Conservation (phyloP, 148 eudicot genomes). For the Limonium bicolor region DNA sequence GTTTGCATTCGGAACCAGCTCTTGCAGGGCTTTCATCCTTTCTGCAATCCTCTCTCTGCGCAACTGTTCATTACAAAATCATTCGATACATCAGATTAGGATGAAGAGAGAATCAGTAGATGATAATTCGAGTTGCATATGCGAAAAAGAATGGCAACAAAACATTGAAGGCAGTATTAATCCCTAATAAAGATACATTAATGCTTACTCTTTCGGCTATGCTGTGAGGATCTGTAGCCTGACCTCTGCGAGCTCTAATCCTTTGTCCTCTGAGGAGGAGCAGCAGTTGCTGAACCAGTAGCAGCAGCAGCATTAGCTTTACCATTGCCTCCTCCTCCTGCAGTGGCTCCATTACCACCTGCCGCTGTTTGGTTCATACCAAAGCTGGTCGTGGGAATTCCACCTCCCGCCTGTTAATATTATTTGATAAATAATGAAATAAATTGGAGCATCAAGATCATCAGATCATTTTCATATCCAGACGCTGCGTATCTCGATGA, state of each 20-base stretch:
- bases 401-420: constrained; percentile 1
- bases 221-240: constrained; percentile 68
- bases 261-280: constrained; percentile 26
- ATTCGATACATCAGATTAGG: background rate
- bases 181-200: too few species aligned
- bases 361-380: background rate
- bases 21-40: constrained; percentile 93
- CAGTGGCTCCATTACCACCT: too few species aligned
- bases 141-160: background rate
- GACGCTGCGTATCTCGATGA: too few species aligned
- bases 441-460: background rate
- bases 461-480: too few species aligned
- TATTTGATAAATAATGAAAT: background rate
- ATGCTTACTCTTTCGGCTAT: constrained; percentile 48
- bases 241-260: constrained; percentile 58
- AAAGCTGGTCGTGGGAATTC: too few species aligned
- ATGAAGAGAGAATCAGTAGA: background rate
- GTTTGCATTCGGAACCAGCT: constrained; percentile 91
- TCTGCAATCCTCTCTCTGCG: constrained; percentile 95
- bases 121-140: background rate
- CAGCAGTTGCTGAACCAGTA: too few species aligned
- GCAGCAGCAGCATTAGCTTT: too few species aligned
- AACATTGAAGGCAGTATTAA: background rate
- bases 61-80: constrained; percentile 59
- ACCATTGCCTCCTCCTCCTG: background rate